These are phyloP conservation scores for Aspergillus viridinutans DNA, from an alignment of 2,329 filamentous ascomycete species.

Conservation along the genomic window DNA sequence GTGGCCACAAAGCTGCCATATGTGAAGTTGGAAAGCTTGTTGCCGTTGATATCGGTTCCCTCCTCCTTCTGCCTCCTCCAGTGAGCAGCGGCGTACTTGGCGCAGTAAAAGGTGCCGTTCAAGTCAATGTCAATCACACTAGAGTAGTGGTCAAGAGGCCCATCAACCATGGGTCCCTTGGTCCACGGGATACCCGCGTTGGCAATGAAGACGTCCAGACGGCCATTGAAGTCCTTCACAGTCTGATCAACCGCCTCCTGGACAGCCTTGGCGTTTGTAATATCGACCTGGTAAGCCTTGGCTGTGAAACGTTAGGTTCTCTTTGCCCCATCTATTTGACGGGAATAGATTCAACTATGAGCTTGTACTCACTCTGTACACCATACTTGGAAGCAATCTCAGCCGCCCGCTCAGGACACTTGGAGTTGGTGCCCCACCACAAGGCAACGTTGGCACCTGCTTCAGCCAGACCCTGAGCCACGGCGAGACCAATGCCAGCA, in stretches of 20 bases:
- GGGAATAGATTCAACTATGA: neutral
- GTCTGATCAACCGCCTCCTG: conserved; percentile 40
- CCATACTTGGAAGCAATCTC: conserved; percentile 63
- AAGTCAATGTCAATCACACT: conserved; percentile 68
- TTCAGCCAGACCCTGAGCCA: conserved; percentile 63
- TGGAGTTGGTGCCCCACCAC: conserved; percentile 68
- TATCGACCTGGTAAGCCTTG: conserved; percentile 49
- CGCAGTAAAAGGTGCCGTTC: conserved; percentile 74
- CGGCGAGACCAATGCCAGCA: conserved; percentile 63
- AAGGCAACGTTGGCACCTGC: conserved; percentile 68
- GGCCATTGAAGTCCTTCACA: conserved; percentile 64
- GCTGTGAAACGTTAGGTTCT: conserved; percentile 25
- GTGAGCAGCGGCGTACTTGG: conserved; percentile 63
- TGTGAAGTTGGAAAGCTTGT: conserved; percentile 56
- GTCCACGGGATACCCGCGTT: conserved; percentile 75
- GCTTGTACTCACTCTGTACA: conserved; percentile 49
- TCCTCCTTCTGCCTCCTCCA: conserved; percentile 68
- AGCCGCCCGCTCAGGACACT: conserved; percentile 57
- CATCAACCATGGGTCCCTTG: conserved; percentile 63
- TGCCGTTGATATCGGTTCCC: conserved; percentile 59
- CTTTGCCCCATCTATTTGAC: neutral
- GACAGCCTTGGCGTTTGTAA: conserved; percentile 40
- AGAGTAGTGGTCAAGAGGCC: conserved; percentile 59
- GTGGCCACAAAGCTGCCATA: conserved; percentile 73
- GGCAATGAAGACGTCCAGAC: conserved; percentile 73